Percentiles rank a stretch among this genome's conserved stretches.
Evolutionary conservation across 257 asterid species (phyloP).

Genomic region (Solanum clarkiae): DNA sequence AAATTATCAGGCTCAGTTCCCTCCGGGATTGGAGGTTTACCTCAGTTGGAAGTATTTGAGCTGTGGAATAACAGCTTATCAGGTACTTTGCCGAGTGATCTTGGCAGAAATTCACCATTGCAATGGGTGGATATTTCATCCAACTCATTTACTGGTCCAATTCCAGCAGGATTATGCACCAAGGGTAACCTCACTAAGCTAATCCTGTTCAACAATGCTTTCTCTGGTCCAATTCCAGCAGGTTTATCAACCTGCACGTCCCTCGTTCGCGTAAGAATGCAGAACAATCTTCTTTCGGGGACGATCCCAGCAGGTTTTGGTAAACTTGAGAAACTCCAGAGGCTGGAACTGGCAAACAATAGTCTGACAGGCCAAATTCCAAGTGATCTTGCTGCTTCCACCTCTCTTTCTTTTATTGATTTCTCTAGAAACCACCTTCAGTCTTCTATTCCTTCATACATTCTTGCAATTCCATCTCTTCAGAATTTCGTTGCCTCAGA

Average conservation of each 20-base stretch:
- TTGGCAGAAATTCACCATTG: constrained; percentile 41
- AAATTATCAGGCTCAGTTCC: constrained; percentile 47
- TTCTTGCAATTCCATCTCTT: constrained; percentile 39
- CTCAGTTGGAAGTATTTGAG: constrained; percentile 35
- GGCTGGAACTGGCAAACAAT: constrained; percentile 53
- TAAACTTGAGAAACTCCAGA: constrained; percentile 38
- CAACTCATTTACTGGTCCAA: constrained; percentile 37
- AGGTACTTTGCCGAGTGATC: constrained; percentile 47
- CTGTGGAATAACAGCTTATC: constrained; percentile 64
- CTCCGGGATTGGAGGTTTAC: constrained; percentile 21
- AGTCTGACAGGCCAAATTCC: constrained; percentile 56
- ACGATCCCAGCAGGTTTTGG: constrained; percentile 61
- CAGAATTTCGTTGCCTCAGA: constrained; percentile 44
- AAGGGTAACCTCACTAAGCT: constrained; percentile 66
- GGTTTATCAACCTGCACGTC: constrained; percentile 38
- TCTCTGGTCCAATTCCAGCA: constrained; percentile 55
- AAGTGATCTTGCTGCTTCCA: constrained; percentile 36
- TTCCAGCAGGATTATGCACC: constrained; percentile 33
- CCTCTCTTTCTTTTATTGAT: constrained; percentile 58
- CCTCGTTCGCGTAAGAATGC: constrained; percentile 57
- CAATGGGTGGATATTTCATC: constrained; percentile 60
- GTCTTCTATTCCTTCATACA: constrained; percentile 51
- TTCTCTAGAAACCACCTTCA: constrained; percentile 43
- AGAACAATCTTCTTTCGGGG: constrained; percentile 47
- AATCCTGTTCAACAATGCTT: constrained; percentile 48